These are phyloP conservation scores for Cytospora paraplurivora DNA, from an alignment of 2,329 filamentous ascomycete genomes.

Conservation along the genomic window DNA sequence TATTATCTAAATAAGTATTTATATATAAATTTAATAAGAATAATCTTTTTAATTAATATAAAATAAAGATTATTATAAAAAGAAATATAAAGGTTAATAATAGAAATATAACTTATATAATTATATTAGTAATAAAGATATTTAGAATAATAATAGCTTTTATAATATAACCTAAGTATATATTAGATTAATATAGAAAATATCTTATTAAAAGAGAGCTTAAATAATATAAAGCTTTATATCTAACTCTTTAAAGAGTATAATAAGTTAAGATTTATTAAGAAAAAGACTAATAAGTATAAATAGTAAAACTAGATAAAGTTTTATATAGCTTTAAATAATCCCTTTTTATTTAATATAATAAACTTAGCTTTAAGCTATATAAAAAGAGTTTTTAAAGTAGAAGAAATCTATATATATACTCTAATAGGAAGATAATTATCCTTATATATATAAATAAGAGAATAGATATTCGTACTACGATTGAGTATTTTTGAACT, in stretches of 20 bases:
- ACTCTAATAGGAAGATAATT: not conserved
- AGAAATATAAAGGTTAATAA: too few relatives aligned
- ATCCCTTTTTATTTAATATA: not conserved
- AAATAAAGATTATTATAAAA: too few relatives aligned
- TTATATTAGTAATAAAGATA: too few relatives aligned
- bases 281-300: not conserved
- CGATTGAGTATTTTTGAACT: too few relatives aligned
- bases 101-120: too few relatives aligned
- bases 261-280: not conserved
- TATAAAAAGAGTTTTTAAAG: not conserved
- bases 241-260: not conserved
- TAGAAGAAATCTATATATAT: not conserved
- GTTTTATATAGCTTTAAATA: not conserved
- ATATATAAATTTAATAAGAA: too few relatives aligned
- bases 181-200: not conserved
- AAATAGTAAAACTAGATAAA: not conserved
- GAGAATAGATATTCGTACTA: too few relatives aligned
- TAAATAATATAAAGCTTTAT: not conserved
- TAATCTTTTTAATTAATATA: too few relatives aligned
- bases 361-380: not conserved
- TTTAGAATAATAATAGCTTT: not conserved
- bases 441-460: not conserved
- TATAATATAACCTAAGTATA: not conserved
- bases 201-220: not conserved
- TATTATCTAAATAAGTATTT: too few relatives aligned